Evolutionary conservation across 352 stramenopile species (phyloP).

Genomic region (Phytophthora cactorum): DNA sequence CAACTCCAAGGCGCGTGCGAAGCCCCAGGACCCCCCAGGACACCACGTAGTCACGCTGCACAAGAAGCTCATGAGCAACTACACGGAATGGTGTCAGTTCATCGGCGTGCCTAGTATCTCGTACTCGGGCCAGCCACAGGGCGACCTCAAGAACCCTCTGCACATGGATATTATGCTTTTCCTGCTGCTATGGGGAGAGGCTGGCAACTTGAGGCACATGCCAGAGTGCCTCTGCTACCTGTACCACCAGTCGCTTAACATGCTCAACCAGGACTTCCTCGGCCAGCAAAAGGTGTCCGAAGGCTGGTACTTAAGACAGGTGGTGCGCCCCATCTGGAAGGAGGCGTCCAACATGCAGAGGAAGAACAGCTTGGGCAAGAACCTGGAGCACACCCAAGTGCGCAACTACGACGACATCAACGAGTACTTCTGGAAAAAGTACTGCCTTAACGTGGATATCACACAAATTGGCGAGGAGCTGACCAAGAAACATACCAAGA

Average conservation of each 20-base stretch:
- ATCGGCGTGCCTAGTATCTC: conserved; percentile 39
- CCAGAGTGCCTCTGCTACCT: conserved; percentile 97
- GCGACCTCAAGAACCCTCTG: conserved; percentile 61
- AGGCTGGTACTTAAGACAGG: conserved; percentile 63
- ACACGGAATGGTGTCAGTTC: conserved; percentile 71
- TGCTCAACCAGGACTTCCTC: conserved; percentile 68
- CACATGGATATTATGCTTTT: conserved; percentile 95
- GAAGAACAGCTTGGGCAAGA: conserved; percentile 68
- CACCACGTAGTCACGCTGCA: conserved; percentile 63
- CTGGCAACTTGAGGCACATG: conserved; percentile 95
- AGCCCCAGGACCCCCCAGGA: conserved; percentile 46
- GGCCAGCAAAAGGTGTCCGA: conserved; percentile 49
- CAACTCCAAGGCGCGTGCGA: conserved; percentile 70
- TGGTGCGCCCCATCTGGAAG: conserved; percentile 68
- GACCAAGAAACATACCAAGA: conserved; percentile 72
- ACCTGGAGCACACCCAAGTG: conserved; percentile 69
- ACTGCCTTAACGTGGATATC: conserved; percentile 64
- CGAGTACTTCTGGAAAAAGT: conserved; percentile 82
- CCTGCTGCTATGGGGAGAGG: conserved; percentile 97
- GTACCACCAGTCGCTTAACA: conserved; percentile 86
- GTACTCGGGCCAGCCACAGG: conserved; percentile 48
- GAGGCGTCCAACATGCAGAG: conserved; percentile 70
- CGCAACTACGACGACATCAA: conserved; percentile 87
- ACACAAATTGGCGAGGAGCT: conserved; percentile 57
- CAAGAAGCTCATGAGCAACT: conserved; percentile 73